phyloP scores from a whole-genome alignment of 1,284 basidiomycete species.

The Porodaedalea pini region DNA sequence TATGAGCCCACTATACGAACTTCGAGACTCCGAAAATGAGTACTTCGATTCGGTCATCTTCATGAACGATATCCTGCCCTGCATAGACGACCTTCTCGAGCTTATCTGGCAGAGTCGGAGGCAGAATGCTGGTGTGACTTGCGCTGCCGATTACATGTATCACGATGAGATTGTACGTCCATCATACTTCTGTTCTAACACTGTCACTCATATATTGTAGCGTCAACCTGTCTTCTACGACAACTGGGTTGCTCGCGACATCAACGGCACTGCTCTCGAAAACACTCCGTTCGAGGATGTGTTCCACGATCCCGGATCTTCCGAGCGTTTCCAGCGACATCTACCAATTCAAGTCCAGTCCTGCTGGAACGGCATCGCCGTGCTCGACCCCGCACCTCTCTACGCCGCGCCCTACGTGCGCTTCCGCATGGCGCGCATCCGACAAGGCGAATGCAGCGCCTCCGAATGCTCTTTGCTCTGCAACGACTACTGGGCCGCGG shows the following conservation, averaged over 20 bases:
- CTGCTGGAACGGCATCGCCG: constrained; percentile 95
- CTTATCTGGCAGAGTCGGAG: constrained; percentile 89
- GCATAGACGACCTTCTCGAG: constrained; percentile 92
- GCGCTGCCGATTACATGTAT: constrained; percentile 97
- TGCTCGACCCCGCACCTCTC: constrained; percentile 90
- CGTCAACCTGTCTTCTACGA: constrained; percentile 92
- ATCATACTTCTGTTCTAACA: not conserved
- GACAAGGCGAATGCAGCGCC: constrained; percentile 86
- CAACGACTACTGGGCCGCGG: constrained; percentile 91
- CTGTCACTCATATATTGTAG: constrained; percentile 29
- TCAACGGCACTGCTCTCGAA: constrained; percentile 94
- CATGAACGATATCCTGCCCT: constrained; percentile 97
- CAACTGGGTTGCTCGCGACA: constrained; percentile 96
- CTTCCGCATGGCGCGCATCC: constrained; percentile 88
- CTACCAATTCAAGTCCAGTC: constrained; percentile 92
- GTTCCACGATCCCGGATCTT: constrained; percentile 78
- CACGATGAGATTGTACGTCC: constrained; percentile 81
- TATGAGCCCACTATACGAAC: constrained; percentile 87
- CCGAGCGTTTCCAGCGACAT: constrained; percentile 82
- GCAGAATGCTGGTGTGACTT: constrained; percentile 95
- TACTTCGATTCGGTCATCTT: constrained; percentile 93
- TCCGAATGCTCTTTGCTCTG: constrained; percentile 93
- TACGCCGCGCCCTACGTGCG: constrained; percentile 84
- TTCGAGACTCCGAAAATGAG: constrained; percentile 85
- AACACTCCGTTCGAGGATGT: constrained; percentile 93